Evolutionary conservation across 441 rosid genomes (phyloP).

Genomic region (Adansonia grandidieri): DNA sequence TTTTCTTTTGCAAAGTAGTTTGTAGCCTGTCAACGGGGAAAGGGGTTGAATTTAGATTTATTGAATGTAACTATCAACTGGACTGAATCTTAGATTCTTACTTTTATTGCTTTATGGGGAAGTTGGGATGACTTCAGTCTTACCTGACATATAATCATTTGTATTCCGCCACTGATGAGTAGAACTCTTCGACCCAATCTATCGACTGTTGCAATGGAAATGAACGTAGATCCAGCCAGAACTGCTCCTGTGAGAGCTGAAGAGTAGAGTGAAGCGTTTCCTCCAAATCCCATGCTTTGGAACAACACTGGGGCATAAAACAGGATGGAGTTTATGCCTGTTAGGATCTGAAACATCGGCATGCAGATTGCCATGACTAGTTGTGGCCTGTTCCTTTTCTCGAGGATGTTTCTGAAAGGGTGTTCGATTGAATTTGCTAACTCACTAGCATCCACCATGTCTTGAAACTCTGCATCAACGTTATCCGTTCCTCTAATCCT

Average conservation of each 20-base stretch:
- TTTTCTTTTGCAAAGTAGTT: too few relatives aligned
- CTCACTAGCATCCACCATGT: conserved; percentile 80
- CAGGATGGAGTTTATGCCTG: conserved; percentile 90
- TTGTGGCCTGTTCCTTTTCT: conserved; percentile 73
- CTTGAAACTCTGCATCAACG: conserved; percentile 78
- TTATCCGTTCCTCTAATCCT: conserved; percentile 70
- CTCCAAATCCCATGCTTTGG: conserved; percentile 79
- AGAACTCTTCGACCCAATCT: conserved; percentile 70
- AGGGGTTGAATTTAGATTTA: too few relatives aligned
- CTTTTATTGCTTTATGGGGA: background rate
- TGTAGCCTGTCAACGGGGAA: too few relatives aligned
- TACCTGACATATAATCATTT: conserved; percentile 84
- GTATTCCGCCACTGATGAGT: conserved; percentile 85
- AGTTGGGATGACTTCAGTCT: background rate
- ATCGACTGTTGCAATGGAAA: conserved; percentile 78
- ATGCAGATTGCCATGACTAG: conserved; percentile 76
- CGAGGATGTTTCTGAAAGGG: conserved; percentile 77
- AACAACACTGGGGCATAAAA: conserved; percentile 92
- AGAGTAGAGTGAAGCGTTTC: conserved; percentile 74
- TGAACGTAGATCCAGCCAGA: conserved; percentile 73
- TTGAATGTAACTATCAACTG: too few relatives aligned
- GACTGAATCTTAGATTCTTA: background rate
- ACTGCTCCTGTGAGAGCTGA: conserved; percentile 92
- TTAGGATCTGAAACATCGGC: conserved; percentile 85
- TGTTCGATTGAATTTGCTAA: conserved; percentile 77